Percentiles rank a stretch among this genome's conserved stretches.
Conservation (phyloP, 192 early-diverging fungal species). For the Coemansia sp. region DNA sequence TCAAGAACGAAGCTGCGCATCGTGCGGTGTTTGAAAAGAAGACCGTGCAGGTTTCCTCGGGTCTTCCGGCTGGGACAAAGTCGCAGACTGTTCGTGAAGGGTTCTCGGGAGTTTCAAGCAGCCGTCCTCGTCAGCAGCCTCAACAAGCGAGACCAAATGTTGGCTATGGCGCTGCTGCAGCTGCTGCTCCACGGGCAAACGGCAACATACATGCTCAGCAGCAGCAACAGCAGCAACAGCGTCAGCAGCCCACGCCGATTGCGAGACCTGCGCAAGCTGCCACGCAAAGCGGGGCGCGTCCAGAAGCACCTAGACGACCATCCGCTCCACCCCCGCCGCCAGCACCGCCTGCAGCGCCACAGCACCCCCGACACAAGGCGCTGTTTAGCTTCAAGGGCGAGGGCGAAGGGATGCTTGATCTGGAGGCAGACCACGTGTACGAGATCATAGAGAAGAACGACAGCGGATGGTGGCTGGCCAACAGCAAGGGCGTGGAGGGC, state of each 20-base stretch:
- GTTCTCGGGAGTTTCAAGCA: not conserved
- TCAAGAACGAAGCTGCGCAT: slow-evolving; percentile 62
- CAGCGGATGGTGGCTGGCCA: slow-evolving; percentile 59
- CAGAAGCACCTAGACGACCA: not conserved
- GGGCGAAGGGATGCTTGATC: slow-evolving; percentile 62
- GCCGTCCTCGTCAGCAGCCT: slow-evolving; percentile 4
- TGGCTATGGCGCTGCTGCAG: not conserved
- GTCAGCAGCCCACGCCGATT: not conserved
- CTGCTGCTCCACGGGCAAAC: not conserved
- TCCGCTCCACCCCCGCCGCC: slow-evolving; percentile 60
- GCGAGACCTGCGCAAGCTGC: not conserved
- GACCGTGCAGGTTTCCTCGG: slow-evolving; percentile 59
- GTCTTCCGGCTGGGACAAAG: slow-evolving; percentile 60
- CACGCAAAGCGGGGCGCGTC: not conserved
- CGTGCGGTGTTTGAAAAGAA: slow-evolving; percentile 65
- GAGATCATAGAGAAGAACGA: slow-evolving; percentile 66
- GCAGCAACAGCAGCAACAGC: slow-evolving; percentile 6
- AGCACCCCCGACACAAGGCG: slow-evolving; percentile 60
- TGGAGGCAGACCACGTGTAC: slow-evolving; percentile 64
- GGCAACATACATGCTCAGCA: slow-evolving; percentile 1
- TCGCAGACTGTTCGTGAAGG: slow-evolving; percentile 22
- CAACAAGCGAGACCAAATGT: slow-evolving; percentile 2
- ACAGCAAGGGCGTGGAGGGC: slow-evolving; percentile 60
- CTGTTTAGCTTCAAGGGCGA: slow-evolving; percentile 67
- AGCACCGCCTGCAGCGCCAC: slow-evolving; percentile 51